Conservation (phyloP, 441 rosid species). For the Gossypium davidsonii region DNA sequence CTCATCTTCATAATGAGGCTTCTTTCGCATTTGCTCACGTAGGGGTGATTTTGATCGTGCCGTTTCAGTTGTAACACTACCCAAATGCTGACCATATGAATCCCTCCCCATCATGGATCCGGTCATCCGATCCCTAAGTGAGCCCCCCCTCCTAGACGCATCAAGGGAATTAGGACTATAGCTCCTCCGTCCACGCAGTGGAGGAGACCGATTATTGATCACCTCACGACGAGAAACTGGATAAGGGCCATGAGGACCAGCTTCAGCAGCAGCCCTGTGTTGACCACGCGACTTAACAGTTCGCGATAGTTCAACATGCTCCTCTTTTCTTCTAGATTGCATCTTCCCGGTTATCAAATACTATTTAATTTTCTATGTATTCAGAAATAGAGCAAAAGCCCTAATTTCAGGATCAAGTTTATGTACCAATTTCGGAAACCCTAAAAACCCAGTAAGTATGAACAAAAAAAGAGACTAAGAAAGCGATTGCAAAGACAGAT, state of each 20-base stretch:
- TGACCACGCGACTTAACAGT: slow-evolving; percentile 27
- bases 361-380: neutral
- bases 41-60: slow-evolving; percentile 26
- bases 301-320: slow-evolving; percentile 24
- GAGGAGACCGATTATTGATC: slow-evolving; percentile 21
- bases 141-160: slow-evolving; percentile 29
- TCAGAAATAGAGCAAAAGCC: neutral
- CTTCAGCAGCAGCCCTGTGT: slow-evolving; percentile 19
- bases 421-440: neutral
- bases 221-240: slow-evolving; percentile 18
- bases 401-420: slow-evolving; percentile 5
- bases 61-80: slow-evolving; percentile 27
- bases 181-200: slow-evolving; percentile 27
- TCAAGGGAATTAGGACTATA: slow-evolving; percentile 34
- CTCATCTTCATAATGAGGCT: slow-evolving; percentile 30
- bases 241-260: slow-evolving; percentile 24
- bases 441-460: neutral
- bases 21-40: slow-evolving; percentile 22
- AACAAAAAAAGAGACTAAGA: neutral
- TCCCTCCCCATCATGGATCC: slow-evolving; percentile 32
- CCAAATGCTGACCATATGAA: slow-evolving; percentile 24
- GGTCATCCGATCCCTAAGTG: slow-evolving; percentile 23
- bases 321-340: slow-evolving; percentile 44
- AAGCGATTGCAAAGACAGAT: neutral
- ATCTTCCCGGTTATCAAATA: slow-evolving; percentile 25